Conservation (phyloP, 2,329 filamentous ascomycete species). For the Talaromyces sp. region DNA sequence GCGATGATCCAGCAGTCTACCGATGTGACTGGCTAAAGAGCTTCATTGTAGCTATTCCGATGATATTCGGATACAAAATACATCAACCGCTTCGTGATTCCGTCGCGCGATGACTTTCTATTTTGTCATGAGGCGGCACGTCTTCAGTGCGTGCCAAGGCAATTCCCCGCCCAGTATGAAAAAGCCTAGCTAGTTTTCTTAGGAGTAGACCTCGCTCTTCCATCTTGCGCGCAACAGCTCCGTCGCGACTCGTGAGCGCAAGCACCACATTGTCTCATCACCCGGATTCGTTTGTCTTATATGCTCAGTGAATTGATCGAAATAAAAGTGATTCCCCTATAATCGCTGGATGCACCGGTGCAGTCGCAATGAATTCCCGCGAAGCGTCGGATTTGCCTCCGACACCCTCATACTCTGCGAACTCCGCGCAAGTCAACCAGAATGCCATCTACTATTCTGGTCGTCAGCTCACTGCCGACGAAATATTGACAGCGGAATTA, state of each 20-base stretch:
- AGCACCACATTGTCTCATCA: background rate
- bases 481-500: slow-evolving; percentile 47
- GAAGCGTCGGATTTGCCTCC: slow-evolving; percentile 44
- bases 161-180: slow-evolving; percentile 16
- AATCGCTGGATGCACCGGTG: slow-evolving; percentile 19
- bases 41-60: background rate
- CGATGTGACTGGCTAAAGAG: slow-evolving; percentile 5
- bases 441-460: slow-evolving; percentile 44
- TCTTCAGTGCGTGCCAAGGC: slow-evolving; percentile 15
- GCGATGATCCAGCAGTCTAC: slow-evolving; percentile 17
- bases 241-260: slow-evolving; percentile 15
- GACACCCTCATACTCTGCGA: slow-evolving; percentile 43
- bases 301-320: background rate
- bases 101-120: slow-evolving; percentile 9
- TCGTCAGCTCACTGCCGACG: slow-evolving; percentile 46
- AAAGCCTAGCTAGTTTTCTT: slow-evolving; percentile 28
- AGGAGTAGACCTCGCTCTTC: slow-evolving; percentile 30
- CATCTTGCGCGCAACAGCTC: slow-evolving; percentile 21
- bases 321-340: background rate
- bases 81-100: slow-evolving; percentile 7
- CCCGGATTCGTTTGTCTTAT: background rate
- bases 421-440: slow-evolving; percentile 43
- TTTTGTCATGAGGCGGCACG: slow-evolving; percentile 14
- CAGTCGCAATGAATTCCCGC: slow-evolving; percentile 37
- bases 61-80: background rate